These are phyloP conservation scores for Melanogaster broomeanus DNA, from an alignment of 768 basidiomycete species.

Conservation along the genomic window DNA sequence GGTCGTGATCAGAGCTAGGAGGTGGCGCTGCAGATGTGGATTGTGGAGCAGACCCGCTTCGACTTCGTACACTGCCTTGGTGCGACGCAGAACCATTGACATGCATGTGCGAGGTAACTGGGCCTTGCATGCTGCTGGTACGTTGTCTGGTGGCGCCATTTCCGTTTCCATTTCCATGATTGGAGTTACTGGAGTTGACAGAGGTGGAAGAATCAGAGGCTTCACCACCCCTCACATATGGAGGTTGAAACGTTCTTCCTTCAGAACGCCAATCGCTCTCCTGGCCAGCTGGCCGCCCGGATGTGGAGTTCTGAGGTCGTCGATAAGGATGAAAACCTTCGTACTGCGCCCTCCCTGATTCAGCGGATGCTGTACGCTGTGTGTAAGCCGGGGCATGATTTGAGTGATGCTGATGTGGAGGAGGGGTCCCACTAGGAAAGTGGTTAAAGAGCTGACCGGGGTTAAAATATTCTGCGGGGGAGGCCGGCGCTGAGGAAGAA, in stretches of 20 bases:
- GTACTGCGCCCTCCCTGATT: constrained; percentile 30
- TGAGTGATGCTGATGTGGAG: constrained; percentile 45
- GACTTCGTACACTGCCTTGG: constrained; percentile 37
- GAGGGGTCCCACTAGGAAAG: constrained; percentile 72
- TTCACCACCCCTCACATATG: constrained; percentile 77
- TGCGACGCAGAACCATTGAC: constrained; percentile 28
- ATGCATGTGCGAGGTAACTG: constrained; percentile 51
- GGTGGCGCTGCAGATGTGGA: constrained; percentile 28
- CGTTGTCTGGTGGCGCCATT: constrained; percentile 49
- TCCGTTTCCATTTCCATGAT: constrained; percentile 21
- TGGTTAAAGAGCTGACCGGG: constrained; percentile 63
- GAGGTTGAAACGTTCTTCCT: constrained; percentile 60
- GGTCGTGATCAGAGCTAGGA: constrained; percentile 19
- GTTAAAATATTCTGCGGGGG: constrained; percentile 56
- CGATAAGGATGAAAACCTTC: constrained; percentile 83
- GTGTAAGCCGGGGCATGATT: constrained; percentile 35
- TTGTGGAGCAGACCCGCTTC: constrained; percentile 36
- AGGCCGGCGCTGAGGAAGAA: constrained; percentile 38
- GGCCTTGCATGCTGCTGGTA: constrained; percentile 75
- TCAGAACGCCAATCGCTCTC: constrained; percentile 50
- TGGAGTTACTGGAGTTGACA: constrained; percentile 61
- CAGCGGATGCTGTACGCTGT: constrained; percentile 39
- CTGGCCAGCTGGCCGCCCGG: constrained; percentile 29
- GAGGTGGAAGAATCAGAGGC: constrained; percentile 81
- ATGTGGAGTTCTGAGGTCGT: constrained; percentile 47